Evolutionary conservation across 2,329 filamentous ascomycete species (phyloP), one percentile per base, ranked within the genome.

Genomic region (Coleophoma eucalyptorum): DNA sequence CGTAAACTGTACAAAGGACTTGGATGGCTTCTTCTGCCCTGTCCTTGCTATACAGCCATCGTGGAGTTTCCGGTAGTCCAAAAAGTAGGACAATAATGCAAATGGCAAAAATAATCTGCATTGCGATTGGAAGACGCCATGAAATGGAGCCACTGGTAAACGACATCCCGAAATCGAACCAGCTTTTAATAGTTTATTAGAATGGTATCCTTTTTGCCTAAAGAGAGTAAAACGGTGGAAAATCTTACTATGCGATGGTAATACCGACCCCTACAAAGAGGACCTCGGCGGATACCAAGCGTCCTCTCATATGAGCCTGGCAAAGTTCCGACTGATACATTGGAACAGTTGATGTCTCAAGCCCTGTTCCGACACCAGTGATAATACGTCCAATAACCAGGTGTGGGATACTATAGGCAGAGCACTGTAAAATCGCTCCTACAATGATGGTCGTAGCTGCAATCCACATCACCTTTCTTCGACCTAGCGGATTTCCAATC

Each of bases 121-220:
- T 75, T 3, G 72, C 75, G n/a, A 84, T 68, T 1, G 81, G 81
- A 61, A 84, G 83, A 2, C 81, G 72, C 81, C 81, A 79, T 0
- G 70, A 62, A 34, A 76, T 69, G 20, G 33, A 69, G 66, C 2
- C 66, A 74, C 4, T 37, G 12, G 72, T 71, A 54, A 77, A 79
- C 4, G 73, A 76, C 51, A 79, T 67, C 19, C 78, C 79, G 21
- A 79, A 73, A 53, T 81, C 78, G 49, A 82, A 71, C 79, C 79
- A 82, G 64, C 81, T 81, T 67, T 66, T 0, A 61, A n/a, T n/a
- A n/a, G n/a, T n/a, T n/a, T n/a, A n/a, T n/a, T n/a, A n/a, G n/a
- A n/a, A n/a, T n/a, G n/a, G n/a, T n/a, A n/a, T n/a, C n/a, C n/a
- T n/a, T n/a, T n/a, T n/a, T n/a, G n/a, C n/a, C n/a, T n/a, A n/a